Conservation (phyloP, 441 rosid genomes). For the Populus hybrid region DNA sequence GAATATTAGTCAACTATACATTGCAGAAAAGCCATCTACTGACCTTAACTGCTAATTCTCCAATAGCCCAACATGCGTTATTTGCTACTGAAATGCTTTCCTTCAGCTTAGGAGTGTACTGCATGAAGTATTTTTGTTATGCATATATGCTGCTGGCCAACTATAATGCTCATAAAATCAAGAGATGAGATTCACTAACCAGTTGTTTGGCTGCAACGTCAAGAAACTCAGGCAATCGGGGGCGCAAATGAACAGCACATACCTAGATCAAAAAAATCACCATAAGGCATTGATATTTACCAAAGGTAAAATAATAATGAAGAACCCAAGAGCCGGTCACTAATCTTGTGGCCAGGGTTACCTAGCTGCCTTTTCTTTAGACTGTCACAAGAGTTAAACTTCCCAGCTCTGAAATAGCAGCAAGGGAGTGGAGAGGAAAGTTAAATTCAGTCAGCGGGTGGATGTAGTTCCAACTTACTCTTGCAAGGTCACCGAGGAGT, state of each 20-base stretch:
- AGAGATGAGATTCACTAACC: constrained; percentile 45
- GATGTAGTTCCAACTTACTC: constrained; percentile 47
- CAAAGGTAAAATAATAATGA: constrained; percentile 6
- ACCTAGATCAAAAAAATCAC: constrained; percentile 45
- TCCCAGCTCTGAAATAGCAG: constrained; percentile 7
- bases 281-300: not conserved
- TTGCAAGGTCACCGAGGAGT: constrained; percentile 94
- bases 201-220: constrained; percentile 87
- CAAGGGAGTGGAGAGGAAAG: not conserved
- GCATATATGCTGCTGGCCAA: constrained; percentile 9
- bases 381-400: not conserved
- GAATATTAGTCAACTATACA: not conserved
- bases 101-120: constrained; percentile 65
- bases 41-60: constrained; percentile 96
- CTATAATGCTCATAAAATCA: constrained; percentile 13
- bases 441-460: not conserved
- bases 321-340: constrained; percentile 4
- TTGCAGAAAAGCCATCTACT: not conserved
- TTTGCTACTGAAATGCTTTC: constrained; percentile 91
- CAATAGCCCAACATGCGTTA: constrained; percentile 99
- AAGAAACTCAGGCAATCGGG: constrained; percentile 70
- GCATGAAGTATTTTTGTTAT: constrained; percentile 23
- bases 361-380: constrained; percentile 4
- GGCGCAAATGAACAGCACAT: constrained; percentile 75
- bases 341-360: not conserved